Evolutionary conservation across 73 alveolate genomes (phyloP).

Genomic region (Paramecium sonneborni): DNA sequence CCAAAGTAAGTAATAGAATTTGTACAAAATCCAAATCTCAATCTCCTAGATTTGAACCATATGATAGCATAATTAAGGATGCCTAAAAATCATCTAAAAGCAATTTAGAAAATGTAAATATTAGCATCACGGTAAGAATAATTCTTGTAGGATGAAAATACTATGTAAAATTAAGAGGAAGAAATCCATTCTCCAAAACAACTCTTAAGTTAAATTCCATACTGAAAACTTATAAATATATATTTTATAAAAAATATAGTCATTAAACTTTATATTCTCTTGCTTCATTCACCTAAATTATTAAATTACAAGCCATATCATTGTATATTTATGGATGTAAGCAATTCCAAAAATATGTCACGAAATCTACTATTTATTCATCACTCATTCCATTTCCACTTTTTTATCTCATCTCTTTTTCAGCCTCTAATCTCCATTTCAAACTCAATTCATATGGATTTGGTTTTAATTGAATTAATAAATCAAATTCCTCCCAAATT

Average conservation of each 20-base stretch:
- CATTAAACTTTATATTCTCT: constrained; percentile 5
- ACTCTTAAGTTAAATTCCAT: background rate
- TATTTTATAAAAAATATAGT: background rate
- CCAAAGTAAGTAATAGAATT: constrained; percentile 47
- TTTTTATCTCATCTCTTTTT: background rate
- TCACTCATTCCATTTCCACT: constrained; percentile 12
- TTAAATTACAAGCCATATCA: background rate
- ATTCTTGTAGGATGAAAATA: constrained; percentile 20
- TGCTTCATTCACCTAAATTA: background rate
- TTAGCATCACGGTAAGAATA: constrained; percentile 39
- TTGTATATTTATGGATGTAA: constrained; percentile 15
- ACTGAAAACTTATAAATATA: constrained; percentile 5
- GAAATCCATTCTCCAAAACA: constrained; percentile 21
- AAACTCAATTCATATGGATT: background rate
- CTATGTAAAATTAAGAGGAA: background rate
- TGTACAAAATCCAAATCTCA: constrained; percentile 15
- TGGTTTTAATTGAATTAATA: background rate
- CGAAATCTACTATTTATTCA: background rate
- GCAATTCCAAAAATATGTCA: constrained; percentile 19
- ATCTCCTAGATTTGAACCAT: constrained; percentile 6
- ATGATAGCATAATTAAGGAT: background rate
- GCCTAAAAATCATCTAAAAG: constrained; percentile 47
- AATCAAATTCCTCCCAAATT: constrained; percentile 23
- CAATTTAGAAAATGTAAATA: constrained; percentile 31
- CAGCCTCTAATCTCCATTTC: constrained; percentile 56